Conservation (phyloP, 2,329 filamentous ascomycete genomes). For the Rachicladosporium sp. region DNA sequence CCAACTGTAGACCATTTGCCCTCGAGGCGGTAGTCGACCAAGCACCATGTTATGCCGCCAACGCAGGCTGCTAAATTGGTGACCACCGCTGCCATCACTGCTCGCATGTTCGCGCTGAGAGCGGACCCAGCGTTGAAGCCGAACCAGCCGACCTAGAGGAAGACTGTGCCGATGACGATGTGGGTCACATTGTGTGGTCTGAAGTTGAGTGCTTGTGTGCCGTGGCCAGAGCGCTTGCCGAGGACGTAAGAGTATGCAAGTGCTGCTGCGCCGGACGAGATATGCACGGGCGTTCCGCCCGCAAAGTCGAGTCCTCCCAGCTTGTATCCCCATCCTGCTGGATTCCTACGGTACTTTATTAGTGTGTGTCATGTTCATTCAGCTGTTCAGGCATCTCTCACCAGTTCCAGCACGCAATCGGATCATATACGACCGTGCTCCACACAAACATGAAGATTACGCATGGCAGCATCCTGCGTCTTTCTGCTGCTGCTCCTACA, state of each 20-base stretch:
- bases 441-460: conserved; percentile 90
- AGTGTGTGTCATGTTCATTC: no score
- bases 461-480: conserved; percentile 77
- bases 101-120: conserved; percentile 67
- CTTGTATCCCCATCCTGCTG: conserved; percentile 63
- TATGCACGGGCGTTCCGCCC: conserved; percentile 82
- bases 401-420: conserved; percentile 93
- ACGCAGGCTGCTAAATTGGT: conserved; percentile 77
- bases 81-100: conserved; percentile 74
- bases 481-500: conserved; percentile 73
- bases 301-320: conserved; percentile 81
- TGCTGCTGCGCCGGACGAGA: conserved; percentile 71
- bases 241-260: conserved; percentile 87
- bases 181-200: conserved; percentile 87
- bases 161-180: conserved; percentile 83
- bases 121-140: conserved; percentile 87
- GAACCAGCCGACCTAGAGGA: conserved; percentile 93
- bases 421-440: conserved; percentile 81
- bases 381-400: no score
- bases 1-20: conserved; percentile 87
- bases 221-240: conserved; percentile 72
- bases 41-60: conserved; percentile 78
- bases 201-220: conserved; percentile 80
- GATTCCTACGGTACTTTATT: conserved; percentile 34
- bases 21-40: conserved; percentile 79